Percentiles rank a stretch among this genome's conserved stretches.
phyloP scores from a whole-genome alignment of 2,329 filamentous ascomycete species.

The Davidsoniella neocaledoniae region DNA sequence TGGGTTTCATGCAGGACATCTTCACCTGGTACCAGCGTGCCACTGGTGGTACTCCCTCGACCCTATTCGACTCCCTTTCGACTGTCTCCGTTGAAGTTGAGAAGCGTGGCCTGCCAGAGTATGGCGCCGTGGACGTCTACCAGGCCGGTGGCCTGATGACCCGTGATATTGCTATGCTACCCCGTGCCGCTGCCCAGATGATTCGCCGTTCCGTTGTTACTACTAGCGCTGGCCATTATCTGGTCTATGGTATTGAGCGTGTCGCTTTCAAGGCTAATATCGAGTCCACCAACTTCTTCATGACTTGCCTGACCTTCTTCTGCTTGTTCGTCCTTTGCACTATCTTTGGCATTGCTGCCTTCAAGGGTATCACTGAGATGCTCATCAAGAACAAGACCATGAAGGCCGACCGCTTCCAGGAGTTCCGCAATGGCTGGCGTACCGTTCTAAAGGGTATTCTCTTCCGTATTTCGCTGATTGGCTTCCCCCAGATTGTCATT shows the following conservation, averaged over 20 bases:
- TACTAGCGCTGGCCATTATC: constrained; percentile 35
- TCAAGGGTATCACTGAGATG: constrained; percentile 68
- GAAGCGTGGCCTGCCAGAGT: constrained; percentile 34
- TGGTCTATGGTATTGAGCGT: constrained; percentile 70
- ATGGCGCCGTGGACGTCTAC: constrained; percentile 21
- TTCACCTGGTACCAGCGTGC: constrained; percentile 93
- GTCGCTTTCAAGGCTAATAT: constrained; percentile 75
- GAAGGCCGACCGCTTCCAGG: constrained; percentile 70
- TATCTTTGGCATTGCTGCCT: constrained; percentile 52
- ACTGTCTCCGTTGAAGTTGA: constrained; percentile 71
- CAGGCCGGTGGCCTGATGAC: constrained; percentile 29
- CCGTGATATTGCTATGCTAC: constrained; percentile 37
- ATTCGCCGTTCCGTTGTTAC: constrained; percentile 38
- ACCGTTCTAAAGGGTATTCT: constrained; percentile 86
- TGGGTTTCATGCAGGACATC: constrained; percentile 74
- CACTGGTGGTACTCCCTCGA: constrained; percentile 72
- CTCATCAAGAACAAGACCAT: constrained; percentile 61
- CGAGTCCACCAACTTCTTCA: constrained; percentile 81
- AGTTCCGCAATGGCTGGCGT: constrained; percentile 89
- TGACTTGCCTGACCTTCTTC: constrained; percentile 83
- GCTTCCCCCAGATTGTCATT: constrained; percentile 79
- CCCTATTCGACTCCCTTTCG: constrained; percentile 55
- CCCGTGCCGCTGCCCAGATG: constrained; percentile 26
- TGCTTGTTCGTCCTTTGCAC: constrained; percentile 65
- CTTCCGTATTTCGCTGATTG: constrained; percentile 78